Percentiles rank a stretch among this genome's conserved stretches.
phyloP scores from a whole-genome alignment of 78 protist species.

The Dictyostelium citrinum region DNA sequence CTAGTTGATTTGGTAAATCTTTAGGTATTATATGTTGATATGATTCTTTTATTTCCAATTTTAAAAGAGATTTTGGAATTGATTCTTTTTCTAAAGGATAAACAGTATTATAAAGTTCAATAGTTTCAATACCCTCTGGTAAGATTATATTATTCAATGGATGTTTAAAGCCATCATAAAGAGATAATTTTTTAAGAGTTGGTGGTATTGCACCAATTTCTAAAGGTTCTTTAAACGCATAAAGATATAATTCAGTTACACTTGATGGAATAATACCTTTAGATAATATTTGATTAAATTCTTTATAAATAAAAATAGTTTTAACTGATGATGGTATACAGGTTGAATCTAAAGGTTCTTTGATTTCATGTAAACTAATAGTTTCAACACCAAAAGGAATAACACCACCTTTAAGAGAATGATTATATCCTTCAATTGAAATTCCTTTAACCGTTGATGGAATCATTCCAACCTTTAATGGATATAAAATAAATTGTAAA shows the following conservation, averaged over 20 bases:
- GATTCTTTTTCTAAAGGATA: neutral
- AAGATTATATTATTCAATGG: too few relatives aligned
- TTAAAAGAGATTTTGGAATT: neutral
- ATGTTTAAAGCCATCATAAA: neutral
- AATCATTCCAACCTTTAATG: neutral
- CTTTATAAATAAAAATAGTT: neutral
- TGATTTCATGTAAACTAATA: neutral
- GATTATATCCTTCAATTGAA: neutral
- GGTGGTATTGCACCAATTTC: neutral
- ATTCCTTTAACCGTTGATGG: neutral
- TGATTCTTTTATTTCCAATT: neutral
- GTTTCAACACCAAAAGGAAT: neutral
- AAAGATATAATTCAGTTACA: neutral
- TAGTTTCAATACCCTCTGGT: neutral
- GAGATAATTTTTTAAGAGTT: neutral
- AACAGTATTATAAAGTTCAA: neutral
- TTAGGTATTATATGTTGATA: neutral
- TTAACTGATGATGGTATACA: neutral
- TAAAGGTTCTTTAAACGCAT: neutral
- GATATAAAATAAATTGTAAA: neutral
- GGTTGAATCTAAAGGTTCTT: neutral
- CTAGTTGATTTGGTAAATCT: too few relatives aligned
- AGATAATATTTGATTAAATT: neutral
- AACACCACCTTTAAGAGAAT: neutral
- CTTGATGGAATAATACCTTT: neutral